Evolutionary conservation across 2,329 filamentous ascomycete species (phyloP).

Genomic region (Alternaria rosae): DNA sequence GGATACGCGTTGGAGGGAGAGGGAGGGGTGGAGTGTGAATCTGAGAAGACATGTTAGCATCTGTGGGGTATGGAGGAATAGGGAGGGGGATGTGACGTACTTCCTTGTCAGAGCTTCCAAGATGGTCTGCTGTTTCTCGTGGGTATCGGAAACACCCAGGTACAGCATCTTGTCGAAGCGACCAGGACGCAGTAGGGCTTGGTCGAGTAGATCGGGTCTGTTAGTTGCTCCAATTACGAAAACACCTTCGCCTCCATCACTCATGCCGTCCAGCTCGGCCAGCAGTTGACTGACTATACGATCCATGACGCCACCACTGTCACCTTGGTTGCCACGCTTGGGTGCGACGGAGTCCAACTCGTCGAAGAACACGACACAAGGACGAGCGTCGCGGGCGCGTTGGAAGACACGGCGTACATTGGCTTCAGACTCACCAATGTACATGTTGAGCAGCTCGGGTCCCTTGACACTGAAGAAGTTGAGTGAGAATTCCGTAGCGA

Average conservation of each 20-base stretch:
- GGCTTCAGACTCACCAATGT: slow-evolving; percentile 92
- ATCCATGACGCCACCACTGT: slow-evolving; percentile 98
- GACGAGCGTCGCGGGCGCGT: slow-evolving; percentile 81
- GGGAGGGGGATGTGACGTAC: slow-evolving; percentile 61
- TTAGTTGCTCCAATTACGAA: slow-evolving; percentile 98
- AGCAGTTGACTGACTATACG: slow-evolving; percentile 94
- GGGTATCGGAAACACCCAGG: slow-evolving; percentile 92
- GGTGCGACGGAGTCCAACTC: slow-evolving; percentile 93
- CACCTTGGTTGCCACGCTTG: slow-evolving; percentile 95
- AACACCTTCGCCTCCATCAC: slow-evolving; percentile 82
- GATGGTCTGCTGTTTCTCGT: slow-evolving; percentile 94
- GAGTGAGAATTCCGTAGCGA: slow-evolving; percentile 90
- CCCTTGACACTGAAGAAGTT: slow-evolving; percentile 97
- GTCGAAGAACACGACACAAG: slow-evolving; percentile 93
- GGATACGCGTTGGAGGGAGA: slow-evolving; percentile 79
- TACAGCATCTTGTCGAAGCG: slow-evolving; percentile 99
- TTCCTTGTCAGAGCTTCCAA: slow-evolving; percentile 93
- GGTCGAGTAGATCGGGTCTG: slow-evolving; percentile 89
- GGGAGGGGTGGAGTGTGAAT: slow-evolving; percentile 81
- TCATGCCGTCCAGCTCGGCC: slow-evolving; percentile 97
- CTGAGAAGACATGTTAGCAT: slow-evolving; percentile 52
- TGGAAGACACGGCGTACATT: slow-evolving; percentile 92
- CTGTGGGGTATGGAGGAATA: background rate
- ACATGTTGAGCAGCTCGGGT: slow-evolving; percentile 92
- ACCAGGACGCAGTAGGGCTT: slow-evolving; percentile 85